Base-by-base conservation (phyloP, 805 yeast species). In the Tetrapisispora arboricola region DNA sequence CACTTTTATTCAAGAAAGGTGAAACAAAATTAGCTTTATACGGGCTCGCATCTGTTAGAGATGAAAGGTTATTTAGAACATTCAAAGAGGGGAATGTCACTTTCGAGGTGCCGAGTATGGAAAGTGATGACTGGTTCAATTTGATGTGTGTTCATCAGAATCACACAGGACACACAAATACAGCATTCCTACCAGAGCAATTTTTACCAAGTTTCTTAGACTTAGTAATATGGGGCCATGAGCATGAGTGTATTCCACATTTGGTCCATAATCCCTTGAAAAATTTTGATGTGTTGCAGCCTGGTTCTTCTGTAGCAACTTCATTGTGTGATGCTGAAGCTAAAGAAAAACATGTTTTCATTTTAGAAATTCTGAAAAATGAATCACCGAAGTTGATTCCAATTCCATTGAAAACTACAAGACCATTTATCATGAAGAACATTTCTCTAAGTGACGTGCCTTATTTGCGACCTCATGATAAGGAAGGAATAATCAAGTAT, bases 161-260 rank as follows among this genome's bases (percentile, higher is more conserved):
- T 61, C 96, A 84, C 55, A 72, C 78, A 2, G 76, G 81, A 5
- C 88, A 88, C 52, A 75, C 94, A 1, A 76, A 77, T 33, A 84
- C 94, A 0, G 78, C 85, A 4, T 82, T 82, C 48, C 66, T 92
- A 4, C 97, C 96, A 6, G 97, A 88, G 48, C 71, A 70, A 40
- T 82, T 84, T 50, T 63, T 92, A 19, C 98, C 97, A 0, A 66
- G 71, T 8, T 87, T 88, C 55, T 53, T 92, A 36, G 87, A 92
- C 55, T 67, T 90, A 42, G 79, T 92, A 0, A 64, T 88, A 2
- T 92, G 98, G 98, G 98, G 98, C 15, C 98, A 92, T 60, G 98
- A 92, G 58, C 98, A 92, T 61, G 96, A 92, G 57, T 86, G 96
- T 54, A 70, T 80, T 4, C 84, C 90, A 1, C 75, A 74, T 43